phyloP scores from a whole-genome alignment of 1,284 basidiomycete species.

The Apiotrichum sp. region DNA sequence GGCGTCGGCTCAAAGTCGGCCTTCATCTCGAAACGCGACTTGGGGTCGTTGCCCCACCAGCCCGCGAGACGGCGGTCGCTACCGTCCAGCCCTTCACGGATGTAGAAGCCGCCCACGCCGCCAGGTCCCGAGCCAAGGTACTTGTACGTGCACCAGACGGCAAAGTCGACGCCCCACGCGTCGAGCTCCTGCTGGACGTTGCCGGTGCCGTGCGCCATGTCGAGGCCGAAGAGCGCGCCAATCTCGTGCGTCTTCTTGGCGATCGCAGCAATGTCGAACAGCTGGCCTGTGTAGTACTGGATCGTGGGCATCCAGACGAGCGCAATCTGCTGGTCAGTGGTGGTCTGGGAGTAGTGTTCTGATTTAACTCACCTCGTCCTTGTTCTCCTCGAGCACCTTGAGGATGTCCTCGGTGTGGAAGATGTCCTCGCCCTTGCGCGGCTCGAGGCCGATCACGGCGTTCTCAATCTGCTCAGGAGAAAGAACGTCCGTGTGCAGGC shows the following conservation, averaged over 20 bases:
- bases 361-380: slow-evolving; percentile 44
- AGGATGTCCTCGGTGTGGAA: slow-evolving; percentile 88
- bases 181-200: slow-evolving; percentile 86
- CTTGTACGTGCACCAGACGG: slow-evolving; percentile 97
- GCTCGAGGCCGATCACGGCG: slow-evolving; percentile 71
- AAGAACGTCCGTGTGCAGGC: slow-evolving; percentile 62
- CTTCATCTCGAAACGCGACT: slow-evolving; percentile 87
- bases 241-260: slow-evolving; percentile 70
- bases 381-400: slow-evolving; percentile 64
- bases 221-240: slow-evolving; percentile 88
- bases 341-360: neutral
- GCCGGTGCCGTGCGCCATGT: slow-evolving; percentile 90
- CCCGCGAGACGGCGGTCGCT: slow-evolving; percentile 66
- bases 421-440: slow-evolving; percentile 75
- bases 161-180: slow-evolving; percentile 93
- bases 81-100: slow-evolving; percentile 41
- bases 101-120: slow-evolving; percentile 70
- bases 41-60: slow-evolving; percentile 93
- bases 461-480: slow-evolving; percentile 55
- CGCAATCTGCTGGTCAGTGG: slow-evolving; percentile 55
- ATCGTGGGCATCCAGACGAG: slow-evolving; percentile 84
- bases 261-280: slow-evolving; percentile 78
- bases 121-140: slow-evolving; percentile 96
- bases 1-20: slow-evolving; percentile 70
- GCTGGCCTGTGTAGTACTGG: slow-evolving; percentile 98